These are phyloP conservation scores for Rhodotorula sp. DNA, from an alignment of 1,284 basidiomycete species.

Conservation along the genomic window DNA sequence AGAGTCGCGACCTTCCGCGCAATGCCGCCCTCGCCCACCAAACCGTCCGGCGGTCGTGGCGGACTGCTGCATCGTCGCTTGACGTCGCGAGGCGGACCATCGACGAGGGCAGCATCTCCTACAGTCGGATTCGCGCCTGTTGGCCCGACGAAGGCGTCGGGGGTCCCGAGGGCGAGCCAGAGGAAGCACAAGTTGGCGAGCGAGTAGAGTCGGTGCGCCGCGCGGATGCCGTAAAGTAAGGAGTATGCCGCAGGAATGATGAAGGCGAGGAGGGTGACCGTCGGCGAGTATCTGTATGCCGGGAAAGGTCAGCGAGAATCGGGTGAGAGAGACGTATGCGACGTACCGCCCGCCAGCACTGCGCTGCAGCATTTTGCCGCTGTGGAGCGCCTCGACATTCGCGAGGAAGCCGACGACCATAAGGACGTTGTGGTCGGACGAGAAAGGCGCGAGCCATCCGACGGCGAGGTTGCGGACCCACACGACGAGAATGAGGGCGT, in stretches of 20 bases:
- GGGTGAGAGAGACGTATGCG: no score
- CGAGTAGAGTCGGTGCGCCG: slow-evolving; percentile 39
- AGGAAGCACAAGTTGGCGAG: slow-evolving; percentile 37
- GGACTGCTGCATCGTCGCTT: slow-evolving; percentile 20
- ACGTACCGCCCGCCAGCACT: slow-evolving; percentile 3
- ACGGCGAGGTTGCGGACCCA: slow-evolving; percentile 73
- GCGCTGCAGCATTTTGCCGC: slow-evolving; percentile 27
- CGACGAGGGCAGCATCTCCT: neutral
- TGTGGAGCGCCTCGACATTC: slow-evolving; percentile 42
- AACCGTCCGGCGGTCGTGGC: neutral
- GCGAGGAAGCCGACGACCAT: slow-evolving; percentile 46
- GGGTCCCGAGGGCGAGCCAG: slow-evolving; percentile 33
- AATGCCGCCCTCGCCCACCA: neutral
- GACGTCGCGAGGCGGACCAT: neutral
- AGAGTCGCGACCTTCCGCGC: neutral
- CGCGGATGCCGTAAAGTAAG: slow-evolving; percentile 40
- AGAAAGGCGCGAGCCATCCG: slow-evolving; percentile 47
- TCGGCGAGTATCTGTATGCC: neutral
- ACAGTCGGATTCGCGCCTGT: neutral
- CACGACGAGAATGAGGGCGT: slow-evolving; percentile 74
- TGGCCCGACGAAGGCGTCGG: neutral
- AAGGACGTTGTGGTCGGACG: slow-evolving; percentile 49
- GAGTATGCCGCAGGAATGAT: slow-evolving; percentile 10
- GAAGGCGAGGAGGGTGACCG: slow-evolving; percentile 12
- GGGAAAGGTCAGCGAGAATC: neutral